Evolutionary conservation across 257 asterid species (phyloP).

Genomic region (Lithospermum erythrorhizon): DNA sequence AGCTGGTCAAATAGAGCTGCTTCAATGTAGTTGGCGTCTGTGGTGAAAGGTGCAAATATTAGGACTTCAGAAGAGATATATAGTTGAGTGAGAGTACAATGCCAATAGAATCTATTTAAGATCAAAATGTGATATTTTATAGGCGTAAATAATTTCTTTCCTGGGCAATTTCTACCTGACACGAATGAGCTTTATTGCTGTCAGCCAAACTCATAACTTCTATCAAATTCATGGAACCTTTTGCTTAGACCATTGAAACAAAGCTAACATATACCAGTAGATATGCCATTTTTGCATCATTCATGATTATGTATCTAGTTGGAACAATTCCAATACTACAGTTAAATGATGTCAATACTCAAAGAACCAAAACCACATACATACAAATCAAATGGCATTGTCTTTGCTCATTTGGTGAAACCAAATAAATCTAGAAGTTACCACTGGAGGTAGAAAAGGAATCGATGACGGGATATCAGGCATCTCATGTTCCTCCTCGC

Average conservation of each 20-base stretch:
- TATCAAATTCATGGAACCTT: too few species aligned
- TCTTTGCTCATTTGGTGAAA: not conserved
- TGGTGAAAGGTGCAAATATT: constrained; percentile 10
- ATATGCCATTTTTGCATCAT: too few species aligned
- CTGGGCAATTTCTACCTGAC: too few species aligned
- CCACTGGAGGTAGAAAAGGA: constrained; percentile 87
- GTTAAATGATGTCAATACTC: not conserved
- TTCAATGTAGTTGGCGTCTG: constrained; percentile 77
- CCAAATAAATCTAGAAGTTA: constrained; percentile 21
- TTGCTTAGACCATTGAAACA: too few species aligned
- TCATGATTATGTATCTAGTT: not conserved
- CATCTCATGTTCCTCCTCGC: constrained; percentile 63
- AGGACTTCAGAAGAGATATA: constrained; percentile 6
- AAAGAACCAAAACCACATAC: not conserved
- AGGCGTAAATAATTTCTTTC: too few species aligned
- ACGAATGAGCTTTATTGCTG: too few species aligned
- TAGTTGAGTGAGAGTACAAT: not conserved
- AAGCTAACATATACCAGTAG: too few species aligned
- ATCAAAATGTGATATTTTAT: not conserved
- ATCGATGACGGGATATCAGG: constrained; percentile 83
- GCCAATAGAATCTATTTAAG: not conserved
- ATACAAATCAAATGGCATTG: not conserved
- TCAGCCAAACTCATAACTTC: too few species aligned
- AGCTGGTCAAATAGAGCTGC: constrained; percentile 82
- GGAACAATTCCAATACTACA: not conserved